Evolutionary conservation across 2,329 filamentous ascomycete species (phyloP), one percentile per base, ranked within the genome.

Genomic region (Ophioceras dolichostomum): DNA sequence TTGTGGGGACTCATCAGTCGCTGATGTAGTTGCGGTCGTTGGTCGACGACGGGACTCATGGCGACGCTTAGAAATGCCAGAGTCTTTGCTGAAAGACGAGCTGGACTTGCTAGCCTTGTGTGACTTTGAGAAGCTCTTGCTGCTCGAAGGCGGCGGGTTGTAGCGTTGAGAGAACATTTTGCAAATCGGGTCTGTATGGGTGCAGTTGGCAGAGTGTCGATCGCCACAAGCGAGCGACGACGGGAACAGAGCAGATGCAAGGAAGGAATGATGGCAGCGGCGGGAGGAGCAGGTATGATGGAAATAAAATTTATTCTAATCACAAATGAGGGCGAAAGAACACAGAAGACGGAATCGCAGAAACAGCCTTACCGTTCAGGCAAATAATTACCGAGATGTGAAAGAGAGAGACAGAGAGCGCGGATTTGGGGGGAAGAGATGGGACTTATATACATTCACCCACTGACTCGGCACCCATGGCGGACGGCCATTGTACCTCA

Each of bases 21-120:
- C 60, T 12, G 63, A 60, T 18, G 59, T 65, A 1, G 67, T 62
- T 37, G 63, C 58, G 9, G 68, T 71, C 3, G 62, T 59, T 22
- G 67, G 64, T 14, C 69, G 64, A 26, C 68, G 64, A 31, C 61
- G 61, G 40, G 64, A 59, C 32, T 74, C 70, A 52, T 69, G 67
- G 42, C 68, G 66, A 45, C 63, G 59, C 52, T 76, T 76, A 20
- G 66, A 66, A 13, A 76, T 57, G 2, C 71, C 70, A 30, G 61
- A 57, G 18, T 66, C 65, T 43, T 70, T 73, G 51, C 61, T 68
- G 49, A 75, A 73, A 2, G 70, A 74, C 3, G 67, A 61, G 47
- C 55, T 70, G 4, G 69, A 67, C 45, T 68, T 72, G 46, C 56
- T 61, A 18, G 49, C 47, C 43, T 69, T 70, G 39, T 69, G 63